Percentiles rank a stretch among this genome's conserved stretches.
Conservation (phyloP, 345 rosid genomes). For the Euclidium syriacum region DNA sequence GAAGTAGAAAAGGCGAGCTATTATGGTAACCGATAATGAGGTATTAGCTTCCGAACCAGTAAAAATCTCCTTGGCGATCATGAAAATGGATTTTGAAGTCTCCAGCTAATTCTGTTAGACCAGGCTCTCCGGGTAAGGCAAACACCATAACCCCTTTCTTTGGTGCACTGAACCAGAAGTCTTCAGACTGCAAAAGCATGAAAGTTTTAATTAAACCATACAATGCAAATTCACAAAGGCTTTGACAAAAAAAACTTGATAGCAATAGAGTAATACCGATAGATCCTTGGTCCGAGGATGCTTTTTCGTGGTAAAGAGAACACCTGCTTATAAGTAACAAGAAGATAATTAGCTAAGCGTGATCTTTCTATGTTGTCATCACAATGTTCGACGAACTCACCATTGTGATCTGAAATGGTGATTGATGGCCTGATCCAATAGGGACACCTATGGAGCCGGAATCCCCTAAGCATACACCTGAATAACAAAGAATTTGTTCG, state of each 20-base stretch:
- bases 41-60: conserved; percentile 51
- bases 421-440: conserved; percentile 85
- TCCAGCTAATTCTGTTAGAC: conserved; percentile 67
- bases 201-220: conserved; percentile 1
- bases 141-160: conserved; percentile 89
- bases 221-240: neutral
- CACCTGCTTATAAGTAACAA: conserved; percentile 39
- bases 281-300: conserved; percentile 74
- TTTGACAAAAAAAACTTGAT: neutral
- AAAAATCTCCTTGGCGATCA: conserved; percentile 91
- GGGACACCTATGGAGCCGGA: conserved; percentile 84
- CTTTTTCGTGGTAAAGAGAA: conserved; percentile 74
- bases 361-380: conserved; percentile 2
- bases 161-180: conserved; percentile 85
- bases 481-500: conserved; percentile 2
- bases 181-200: conserved; percentile 56
- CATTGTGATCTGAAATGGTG: conserved; percentile 71
- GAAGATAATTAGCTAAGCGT: neutral
- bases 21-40: neutral
- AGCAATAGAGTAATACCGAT: conserved; percentile 34
- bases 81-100: conserved; percentile 87
- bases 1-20: neutral
- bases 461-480: conserved; percentile 90
- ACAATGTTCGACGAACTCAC: conserved; percentile 29
- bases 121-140: conserved; percentile 87